A percentile compares a stretch with the other conserved stretches of the same genome.
These are phyloP conservation scores for Tolypocladium inflatum DNA, from an alignment of 2,329 filamentous ascomycete genomes.

Conservation along the genomic window DNA sequence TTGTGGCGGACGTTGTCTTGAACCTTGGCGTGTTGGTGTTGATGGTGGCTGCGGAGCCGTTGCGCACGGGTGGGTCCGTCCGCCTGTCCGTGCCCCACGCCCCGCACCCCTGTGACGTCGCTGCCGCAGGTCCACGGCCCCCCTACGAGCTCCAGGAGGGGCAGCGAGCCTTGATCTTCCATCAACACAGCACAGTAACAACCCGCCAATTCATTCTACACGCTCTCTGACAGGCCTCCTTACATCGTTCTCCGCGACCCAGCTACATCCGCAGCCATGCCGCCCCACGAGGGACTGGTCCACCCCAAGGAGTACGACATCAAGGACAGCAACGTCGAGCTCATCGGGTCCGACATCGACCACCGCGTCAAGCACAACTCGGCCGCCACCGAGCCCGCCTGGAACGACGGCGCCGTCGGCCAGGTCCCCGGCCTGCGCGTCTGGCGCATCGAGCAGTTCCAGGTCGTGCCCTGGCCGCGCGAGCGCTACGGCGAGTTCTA, in stretches of 20 bases:
- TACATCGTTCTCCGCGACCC: too few relatives aligned
- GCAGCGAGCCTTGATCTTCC: neutral
- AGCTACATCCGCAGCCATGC: constrained; percentile 31
- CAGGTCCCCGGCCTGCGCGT: constrained; percentile 43
- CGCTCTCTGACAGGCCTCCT: too few relatives aligned
- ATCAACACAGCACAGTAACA: neutral
- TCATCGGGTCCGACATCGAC: constrained; percentile 55
- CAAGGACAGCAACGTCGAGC: constrained; percentile 58
- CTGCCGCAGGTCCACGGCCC: neutral
- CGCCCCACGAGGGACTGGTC: constrained; percentile 51
- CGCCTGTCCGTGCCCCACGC: neutral
- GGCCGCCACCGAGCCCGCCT: constrained; percentile 55
- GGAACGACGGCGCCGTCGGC: constrained; percentile 50
- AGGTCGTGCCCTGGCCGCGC: constrained; percentile 52
- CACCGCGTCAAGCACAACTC: constrained; percentile 60
- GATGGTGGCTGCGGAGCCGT: neutral
- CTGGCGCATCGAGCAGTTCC: constrained; percentile 60
- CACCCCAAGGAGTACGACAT: constrained; percentile 57
- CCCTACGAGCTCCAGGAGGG: neutral
- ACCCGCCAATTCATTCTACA: neutral
- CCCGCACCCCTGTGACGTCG: neutral
- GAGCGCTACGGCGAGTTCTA: constrained; percentile 50
- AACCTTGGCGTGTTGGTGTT: neutral
- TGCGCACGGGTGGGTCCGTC: neutral
- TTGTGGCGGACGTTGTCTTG: neutral